Conservation (phyloP, 2,329 filamentous ascomycete genomes). For the Trichoderma sp. region DNA sequence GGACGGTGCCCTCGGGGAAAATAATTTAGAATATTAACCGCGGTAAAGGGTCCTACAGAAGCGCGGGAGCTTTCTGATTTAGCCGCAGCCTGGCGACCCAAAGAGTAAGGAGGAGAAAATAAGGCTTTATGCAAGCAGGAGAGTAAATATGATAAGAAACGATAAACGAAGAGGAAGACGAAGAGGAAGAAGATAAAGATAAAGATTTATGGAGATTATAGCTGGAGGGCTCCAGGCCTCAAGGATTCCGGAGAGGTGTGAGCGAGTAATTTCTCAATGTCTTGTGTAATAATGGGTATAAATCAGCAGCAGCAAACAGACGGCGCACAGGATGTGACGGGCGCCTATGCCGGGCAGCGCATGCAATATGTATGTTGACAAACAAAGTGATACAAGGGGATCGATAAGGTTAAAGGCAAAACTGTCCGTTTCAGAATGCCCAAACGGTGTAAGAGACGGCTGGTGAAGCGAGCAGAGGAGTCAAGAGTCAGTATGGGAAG, state of each 20-base stretch:
- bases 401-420: slow-evolving; percentile 7
- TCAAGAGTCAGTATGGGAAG: neutral
- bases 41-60: slow-evolving; percentile 18
- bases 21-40: slow-evolving; percentile 8
- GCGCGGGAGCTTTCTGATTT: slow-evolving; percentile 4
- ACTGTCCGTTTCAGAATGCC: slow-evolving; percentile 12
- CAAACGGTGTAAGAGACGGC: slow-evolving; percentile 6
- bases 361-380: neutral
- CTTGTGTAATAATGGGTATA: neutral
- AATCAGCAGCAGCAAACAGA: neutral
- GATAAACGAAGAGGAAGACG: neutral
- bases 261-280: neutral
- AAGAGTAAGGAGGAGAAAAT: neutral
- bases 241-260: neutral
- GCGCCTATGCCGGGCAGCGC: neutral
- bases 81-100: slow-evolving; percentile 10
- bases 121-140: neutral
- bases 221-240: slow-evolving; percentile 11
- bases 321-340: neutral
- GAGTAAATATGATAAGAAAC: neutral
- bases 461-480: neutral
- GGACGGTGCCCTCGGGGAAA: neutral
- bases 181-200: neutral
- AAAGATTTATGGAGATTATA: neutral
- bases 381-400: slow-evolving; percentile 14